Conservation (phyloP, 2,329 filamentous ascomycete genomes). For the Xylaria sp. region DNA sequence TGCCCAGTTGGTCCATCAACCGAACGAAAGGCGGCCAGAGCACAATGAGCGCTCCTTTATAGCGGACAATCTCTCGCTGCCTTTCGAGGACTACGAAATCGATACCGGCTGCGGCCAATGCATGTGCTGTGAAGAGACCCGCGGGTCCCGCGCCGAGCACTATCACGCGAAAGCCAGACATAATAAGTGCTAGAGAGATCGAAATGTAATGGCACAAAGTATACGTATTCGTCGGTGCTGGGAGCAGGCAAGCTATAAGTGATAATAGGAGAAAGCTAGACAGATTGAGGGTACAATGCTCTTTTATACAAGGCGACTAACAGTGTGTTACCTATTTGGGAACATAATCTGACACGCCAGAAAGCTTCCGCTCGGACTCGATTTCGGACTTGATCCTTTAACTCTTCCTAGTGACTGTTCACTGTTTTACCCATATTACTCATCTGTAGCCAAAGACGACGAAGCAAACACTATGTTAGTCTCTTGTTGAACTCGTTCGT, state of each 20-base stretch:
- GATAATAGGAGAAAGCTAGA: neutral
- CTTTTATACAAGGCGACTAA: neutral
- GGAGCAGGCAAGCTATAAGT: neutral
- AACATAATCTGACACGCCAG: slow-evolving; percentile 12
- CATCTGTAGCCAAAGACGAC: neutral
- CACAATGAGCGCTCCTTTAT: slow-evolving; percentile 47
- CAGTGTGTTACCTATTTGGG: neutral
- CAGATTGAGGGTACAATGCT: neutral
- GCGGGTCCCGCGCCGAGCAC: slow-evolving; percentile 40
- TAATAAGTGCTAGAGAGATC: neutral
- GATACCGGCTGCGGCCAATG: slow-evolving; percentile 43
- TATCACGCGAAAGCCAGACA: slow-evolving; percentile 38
- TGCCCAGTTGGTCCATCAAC: slow-evolving; percentile 50
- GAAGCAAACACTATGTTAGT: neutral
- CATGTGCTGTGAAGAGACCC: slow-evolving; percentile 42
- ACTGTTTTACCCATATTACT: neutral
- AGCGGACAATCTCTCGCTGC: slow-evolving; percentile 42
- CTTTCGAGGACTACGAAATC: slow-evolving; percentile 52
- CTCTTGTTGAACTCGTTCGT: neutral
- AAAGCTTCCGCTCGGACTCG: neutral
- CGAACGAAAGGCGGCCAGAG: slow-evolving; percentile 45
- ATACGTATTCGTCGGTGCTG: too few relatives aligned
- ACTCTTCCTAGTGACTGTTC: neutral
- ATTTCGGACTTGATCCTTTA: neutral
- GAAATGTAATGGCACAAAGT: neutral